Evolutionary conservation across 768 basidiomycete genomes (phyloP), one percentile per base, ranked within the genome.

Genomic region (Trametes maxima): DNA sequence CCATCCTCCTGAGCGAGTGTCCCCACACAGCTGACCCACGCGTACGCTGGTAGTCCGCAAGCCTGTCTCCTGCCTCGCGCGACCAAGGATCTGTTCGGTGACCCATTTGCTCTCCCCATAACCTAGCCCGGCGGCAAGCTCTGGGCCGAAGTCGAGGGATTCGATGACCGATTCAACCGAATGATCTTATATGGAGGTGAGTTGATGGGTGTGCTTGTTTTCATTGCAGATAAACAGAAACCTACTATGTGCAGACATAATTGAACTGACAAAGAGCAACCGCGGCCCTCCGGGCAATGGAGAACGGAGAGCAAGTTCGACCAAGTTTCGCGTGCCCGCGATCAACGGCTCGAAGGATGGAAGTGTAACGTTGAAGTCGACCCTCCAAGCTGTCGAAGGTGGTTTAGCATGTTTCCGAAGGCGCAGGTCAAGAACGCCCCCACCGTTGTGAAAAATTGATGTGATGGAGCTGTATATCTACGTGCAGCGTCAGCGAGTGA

Each of bases 101-200:
- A 76, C 62, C 60, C 78, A 82, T 66, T 85, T 85, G 0, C 73
- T 68, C 57, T 82, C 81, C 13, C 78, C 74, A 49, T 84, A 84
- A 0, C 82, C 83, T 16, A 57, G 63, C 1, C 79, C 79, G 2
- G 74, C 54, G 0, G 79, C 76, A n/a, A 74, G 64, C 2, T 64
- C 57, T 0, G 77, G 66, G 21, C 78, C 45, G 16, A 48, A 72
- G 0, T 67, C 59, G 33, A 61, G 17, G 8, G 50, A 28, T 28
- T 64, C 63, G 0, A 36, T 21, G 2, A 54, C 53, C 0, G 4
- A 35, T 8, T 46, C 36, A 10, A 21, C 16, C 0, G 54, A 16
- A 49, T 57, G 40, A 24, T 59, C 58, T 61, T 19, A 25, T 1
- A 35, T 12, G 36, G 13, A n/a, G 10, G 19, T 37, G 8, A 12